A percentile compares a stretch with the other conserved stretches of the same genome.
phyloP scores from a whole-genome alignment of 2,329 filamentous ascomycete genomes.

The Talaromyces amestolkiae region DNA sequence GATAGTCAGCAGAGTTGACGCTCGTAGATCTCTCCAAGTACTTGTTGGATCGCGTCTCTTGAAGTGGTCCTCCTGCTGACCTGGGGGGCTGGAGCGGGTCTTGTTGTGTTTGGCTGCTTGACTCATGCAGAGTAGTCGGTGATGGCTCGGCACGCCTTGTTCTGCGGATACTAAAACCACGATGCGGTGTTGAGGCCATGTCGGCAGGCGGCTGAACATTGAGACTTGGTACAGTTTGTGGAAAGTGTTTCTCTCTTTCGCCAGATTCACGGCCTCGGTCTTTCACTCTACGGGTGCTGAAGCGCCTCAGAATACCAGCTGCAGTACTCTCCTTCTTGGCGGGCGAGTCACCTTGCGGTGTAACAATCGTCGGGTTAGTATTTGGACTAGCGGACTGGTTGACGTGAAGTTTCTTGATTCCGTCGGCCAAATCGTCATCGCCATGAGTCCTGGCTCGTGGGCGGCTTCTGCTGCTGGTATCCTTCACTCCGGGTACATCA shows the following conservation, averaged over 20 bases:
- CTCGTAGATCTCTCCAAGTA: conserved; percentile 83
- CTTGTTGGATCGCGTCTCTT: conserved; percentile 60
- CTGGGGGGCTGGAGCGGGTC: conserved; percentile 74
- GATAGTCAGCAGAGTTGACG: conserved; percentile 82
- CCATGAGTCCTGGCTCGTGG: conserved; percentile 89
- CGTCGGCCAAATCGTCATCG: conserved; percentile 82
- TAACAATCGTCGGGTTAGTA: conserved; percentile 49
- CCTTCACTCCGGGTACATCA: conserved; percentile 85
- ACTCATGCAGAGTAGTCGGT: conserved; percentile 58
- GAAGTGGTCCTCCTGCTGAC: conserved; percentile 51
- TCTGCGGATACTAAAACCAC: conserved; percentile 82
- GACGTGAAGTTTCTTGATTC: conserved; percentile 64
- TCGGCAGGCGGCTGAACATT: conserved; percentile 78
- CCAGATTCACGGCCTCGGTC: conserved; percentile 45
- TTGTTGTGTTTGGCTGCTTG: conserved; percentile 64
- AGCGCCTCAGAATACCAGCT: conserved; percentile 76
- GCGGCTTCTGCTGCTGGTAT: conserved; percentile 76
- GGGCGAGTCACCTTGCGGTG: conserved; percentile 60
- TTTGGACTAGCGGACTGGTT: conserved; percentile 48
- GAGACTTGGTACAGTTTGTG: conserved; percentile 70
- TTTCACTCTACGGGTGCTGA: conserved; percentile 81
- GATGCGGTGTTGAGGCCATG: conserved; percentile 63
- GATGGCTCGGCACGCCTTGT: conserved; percentile 54
- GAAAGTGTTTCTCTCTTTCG: conserved; percentile 53
- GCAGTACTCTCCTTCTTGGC: conserved; percentile 84